A percentile compares a stretch with the other conserved stretches of the same genome.
Evolutionary conservation across 768 basidiomycete genomes (phyloP).

Genomic region (Harrya chromipes): DNA sequence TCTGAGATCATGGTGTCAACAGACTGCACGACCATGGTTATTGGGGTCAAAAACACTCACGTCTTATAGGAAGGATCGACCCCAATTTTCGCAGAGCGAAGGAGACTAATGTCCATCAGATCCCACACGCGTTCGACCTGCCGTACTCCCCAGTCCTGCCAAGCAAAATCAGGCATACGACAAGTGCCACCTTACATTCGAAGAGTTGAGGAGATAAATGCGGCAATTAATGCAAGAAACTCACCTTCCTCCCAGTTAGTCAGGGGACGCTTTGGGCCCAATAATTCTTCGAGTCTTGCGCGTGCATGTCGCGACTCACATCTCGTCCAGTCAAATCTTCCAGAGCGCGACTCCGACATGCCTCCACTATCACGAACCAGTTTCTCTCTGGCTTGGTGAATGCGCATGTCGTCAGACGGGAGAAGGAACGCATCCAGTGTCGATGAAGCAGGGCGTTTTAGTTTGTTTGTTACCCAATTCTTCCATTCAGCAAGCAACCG

Average conservation of each 20-base stretch:
- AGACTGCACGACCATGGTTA: background rate
- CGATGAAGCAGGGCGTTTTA: conserved; percentile 83
- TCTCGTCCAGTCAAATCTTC: conserved; percentile 85
- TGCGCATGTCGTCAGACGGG: conserved; percentile 86
- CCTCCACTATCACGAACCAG: conserved; percentile 69
- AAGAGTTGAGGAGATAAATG: background rate
- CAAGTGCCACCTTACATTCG: conserved; percentile 64
- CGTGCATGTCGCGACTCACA: conserved; percentile 92
- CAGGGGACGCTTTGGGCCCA: conserved; percentile 81
- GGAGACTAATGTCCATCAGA: conserved; percentile 85
- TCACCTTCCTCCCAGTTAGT: conserved; percentile 92
- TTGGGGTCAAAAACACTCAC: conserved; percentile 39
- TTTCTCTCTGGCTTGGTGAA: conserved; percentile 83
- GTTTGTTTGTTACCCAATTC: conserved; percentile 50
- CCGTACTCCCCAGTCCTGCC: conserved; percentile 90
- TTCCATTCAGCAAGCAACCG: conserved; percentile 69
- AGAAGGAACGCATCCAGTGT: conserved; percentile 92
- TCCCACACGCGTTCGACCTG: conserved; percentile 97
- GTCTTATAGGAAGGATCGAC: conserved; percentile 89
- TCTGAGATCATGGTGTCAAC: conserved; percentile 36
- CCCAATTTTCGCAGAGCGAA: conserved; percentile 77
- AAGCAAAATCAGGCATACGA: conserved; percentile 84
- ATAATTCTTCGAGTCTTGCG: conserved; percentile 75
- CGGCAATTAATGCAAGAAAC: conserved; percentile 9
- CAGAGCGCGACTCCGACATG: conserved; percentile 62